Evolutionary conservation across 1,284 basidiomycete genomes (phyloP), one percentile per base, ranked within the genome.

Genomic region (Rhodotorula sp.): DNA sequence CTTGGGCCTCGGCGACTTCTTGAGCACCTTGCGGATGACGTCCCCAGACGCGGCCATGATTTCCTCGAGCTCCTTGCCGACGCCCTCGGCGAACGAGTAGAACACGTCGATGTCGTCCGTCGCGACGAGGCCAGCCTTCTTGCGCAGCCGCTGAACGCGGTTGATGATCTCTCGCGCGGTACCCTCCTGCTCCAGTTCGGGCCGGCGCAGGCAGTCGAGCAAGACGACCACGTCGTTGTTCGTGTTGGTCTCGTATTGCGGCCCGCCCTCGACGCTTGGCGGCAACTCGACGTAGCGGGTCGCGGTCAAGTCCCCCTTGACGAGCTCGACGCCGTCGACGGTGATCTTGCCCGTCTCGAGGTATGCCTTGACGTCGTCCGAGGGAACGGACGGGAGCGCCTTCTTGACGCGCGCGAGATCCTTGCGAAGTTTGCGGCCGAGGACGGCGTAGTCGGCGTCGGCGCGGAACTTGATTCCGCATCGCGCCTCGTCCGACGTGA

Each of bases 151-250:
- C 84, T 99, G 96, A 59, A 99, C 90, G 63, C 95, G 90, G 78
- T 96, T 96, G 75, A 91, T 90, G 73, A 98, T 82, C 80, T 96
- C 93, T 60, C 96, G 86, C 56, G 92, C 89, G 49, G 94, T 85
- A 82, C 92, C 94, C 82, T 97, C 91, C 67, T 87, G 85, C 81
- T 90, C 88, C 66, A 99, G 86, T 76, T 96, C 93, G 2, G 90
- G 86, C 77, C 96, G 90, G 63, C 90, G 86, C 79, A 91, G 87
- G 68, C 91, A 87, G 81, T 99, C 95, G 53, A 99, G 86, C 57
- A 96, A 85, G 71, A 98, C 87, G 62, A 97, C 94, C 61, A 96
- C 94, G 74, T 98, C 92, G 78, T 90, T 92, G 82, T 99, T 93
- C 44, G 92, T 93, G 77, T 95, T 89, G 24, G 90, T 90, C 67